Base-by-base conservation (phyloP, 2,329 filamentous ascomycete species). In the Pestalotiopsis fici region DNA sequence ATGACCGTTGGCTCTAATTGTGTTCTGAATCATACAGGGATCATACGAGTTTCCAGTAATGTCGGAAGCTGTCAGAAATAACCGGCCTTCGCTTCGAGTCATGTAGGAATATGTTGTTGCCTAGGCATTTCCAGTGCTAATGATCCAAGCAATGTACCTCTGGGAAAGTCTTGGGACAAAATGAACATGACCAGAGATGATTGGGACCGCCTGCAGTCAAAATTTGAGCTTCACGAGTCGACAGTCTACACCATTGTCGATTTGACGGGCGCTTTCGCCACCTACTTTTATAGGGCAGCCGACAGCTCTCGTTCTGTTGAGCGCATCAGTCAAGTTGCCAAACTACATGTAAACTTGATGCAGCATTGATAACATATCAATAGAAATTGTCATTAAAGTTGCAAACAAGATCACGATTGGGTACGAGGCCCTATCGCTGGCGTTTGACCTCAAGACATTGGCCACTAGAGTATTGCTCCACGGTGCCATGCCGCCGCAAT, bases 321-420 rank as follows among this genome's bases (percentile, higher is more conserved):
- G 57, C 57, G 57, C 57, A 37, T 60, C 28, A 59, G 57, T 59
- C 27, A 35, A 13, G 7, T 27, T 31, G 6, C 11, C 27, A 31
- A 13, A 59, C 27, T 7, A 12, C 56, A 31, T 13, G 23, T 11
- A 59, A 4, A 31, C 2, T 28, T 18, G 21, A 15, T 59, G 23
- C 27, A 15, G 9, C 13, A 23, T 9, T 1, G 27, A 23, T 59
- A 18, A 59, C 15, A 4, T 11, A 2, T 9, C n/a, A 9, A 27
- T 12, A 60, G 57, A 60, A 21, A 15, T 60, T 12, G n/a, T 60
- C 11, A 37, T 60, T 2, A 60, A 60, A 21, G 57, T 60, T 0
- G 57, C 57, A 15, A 60, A 60, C 28, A 60, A 60, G 57, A 60
- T 60, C n/a, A 60, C 57, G 4, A 60, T 39, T 21, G 57, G 57